Conservation (phyloP, 768 basidiomycete genomes). For the Amanita rimosa region DNA sequence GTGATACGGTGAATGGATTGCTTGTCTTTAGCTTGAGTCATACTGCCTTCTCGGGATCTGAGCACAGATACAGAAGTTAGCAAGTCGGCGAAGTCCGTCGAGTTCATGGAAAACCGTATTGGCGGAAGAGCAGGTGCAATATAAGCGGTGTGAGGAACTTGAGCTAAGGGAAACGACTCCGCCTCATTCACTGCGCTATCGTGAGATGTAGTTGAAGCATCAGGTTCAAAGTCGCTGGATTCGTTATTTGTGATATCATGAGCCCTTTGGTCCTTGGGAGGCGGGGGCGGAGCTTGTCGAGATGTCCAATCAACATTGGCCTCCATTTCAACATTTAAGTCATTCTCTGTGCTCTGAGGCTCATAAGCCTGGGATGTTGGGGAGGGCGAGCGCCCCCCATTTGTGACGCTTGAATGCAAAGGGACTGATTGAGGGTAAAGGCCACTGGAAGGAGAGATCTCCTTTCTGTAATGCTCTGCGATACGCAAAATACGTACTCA, state of each 20-base stretch:
- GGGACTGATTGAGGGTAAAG: not conserved
- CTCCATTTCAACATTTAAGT: slow-evolving; percentile 61
- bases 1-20: not conserved
- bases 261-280: slow-evolving; percentile 7
- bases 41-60: slow-evolving; percentile 34
- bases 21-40: too few relatives aligned
- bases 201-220: slow-evolving; percentile 18
- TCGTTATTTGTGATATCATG: not conserved
- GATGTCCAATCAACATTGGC: slow-evolving; percentile 23
- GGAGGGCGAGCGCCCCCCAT: slow-evolving; percentile 30
- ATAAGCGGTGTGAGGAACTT: slow-evolving; percentile 60
- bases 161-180: slow-evolving; percentile 57
- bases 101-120: slow-evolving; percentile 82
- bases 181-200: slow-evolving; percentile 33
- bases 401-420: slow-evolving; percentile 1
- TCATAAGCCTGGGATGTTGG: slow-evolving; percentile 59
- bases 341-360: slow-evolving; percentile 63
- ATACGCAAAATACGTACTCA: not conserved
- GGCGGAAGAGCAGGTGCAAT: slow-evolving; percentile 84
- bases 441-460: not conserved
- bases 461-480: not conserved
- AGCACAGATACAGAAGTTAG: slow-evolving; percentile 47
- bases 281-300: not conserved
- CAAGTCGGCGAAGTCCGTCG: slow-evolving; percentile 71
- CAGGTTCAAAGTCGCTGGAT: slow-evolving; percentile 11